phyloP scores from a whole-genome alignment of 768 basidiomycete genomes.

The Rhizopogon sp. region DNA sequence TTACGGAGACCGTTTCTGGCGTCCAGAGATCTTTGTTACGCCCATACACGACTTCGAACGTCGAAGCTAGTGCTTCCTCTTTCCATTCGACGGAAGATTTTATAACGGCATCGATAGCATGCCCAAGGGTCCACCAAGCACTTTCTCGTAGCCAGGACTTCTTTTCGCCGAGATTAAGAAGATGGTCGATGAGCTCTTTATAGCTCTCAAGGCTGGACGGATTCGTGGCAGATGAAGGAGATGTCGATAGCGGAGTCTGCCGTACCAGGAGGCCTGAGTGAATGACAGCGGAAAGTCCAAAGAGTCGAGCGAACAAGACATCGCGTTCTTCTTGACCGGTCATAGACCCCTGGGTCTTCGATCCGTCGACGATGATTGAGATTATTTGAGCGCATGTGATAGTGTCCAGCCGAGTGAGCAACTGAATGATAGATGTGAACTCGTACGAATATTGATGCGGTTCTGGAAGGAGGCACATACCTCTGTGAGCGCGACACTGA shows the following conservation, averaged over 20 bases:
- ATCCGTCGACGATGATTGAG: slow-evolving; percentile 65
- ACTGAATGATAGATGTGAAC: slow-evolving; percentile 35
- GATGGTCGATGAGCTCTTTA: slow-evolving; percentile 48
- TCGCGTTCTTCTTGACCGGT: slow-evolving; percentile 92
- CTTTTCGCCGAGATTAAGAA: slow-evolving; percentile 68
- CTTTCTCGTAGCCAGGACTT: slow-evolving; percentile 92
- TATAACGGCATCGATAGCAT: slow-evolving; percentile 57
- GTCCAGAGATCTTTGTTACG: slow-evolving; percentile 50
- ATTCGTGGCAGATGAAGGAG: slow-evolving; percentile 46
- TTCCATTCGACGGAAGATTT: slow-evolving; percentile 67
- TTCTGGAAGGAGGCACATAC: slow-evolving; percentile 37
- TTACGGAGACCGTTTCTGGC: slow-evolving; percentile 83
- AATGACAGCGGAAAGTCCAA: slow-evolving; percentile 82
- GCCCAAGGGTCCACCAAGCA: slow-evolving; percentile 77
- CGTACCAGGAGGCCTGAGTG: slow-evolving; percentile 81
- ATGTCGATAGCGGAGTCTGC: slow-evolving; percentile 45
- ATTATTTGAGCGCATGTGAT: slow-evolving; percentile 76
- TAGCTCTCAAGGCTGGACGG: slow-evolving; percentile 59
- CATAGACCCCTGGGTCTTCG: slow-evolving; percentile 71
- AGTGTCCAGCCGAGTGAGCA: slow-evolving; percentile 73
- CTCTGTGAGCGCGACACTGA: slow-evolving; percentile 94
- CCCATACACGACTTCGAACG: slow-evolving; percentile 47
- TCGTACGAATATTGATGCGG: neutral
- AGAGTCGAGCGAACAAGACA: slow-evolving; percentile 84
- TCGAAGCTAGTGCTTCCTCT: slow-evolving; percentile 48